Percentiles rank a stretch among this genome's conserved stretches.
Conservation (phyloP, 495 filamentous ascomycete genomes). For the Rhizodiscina lignyota region DNA sequence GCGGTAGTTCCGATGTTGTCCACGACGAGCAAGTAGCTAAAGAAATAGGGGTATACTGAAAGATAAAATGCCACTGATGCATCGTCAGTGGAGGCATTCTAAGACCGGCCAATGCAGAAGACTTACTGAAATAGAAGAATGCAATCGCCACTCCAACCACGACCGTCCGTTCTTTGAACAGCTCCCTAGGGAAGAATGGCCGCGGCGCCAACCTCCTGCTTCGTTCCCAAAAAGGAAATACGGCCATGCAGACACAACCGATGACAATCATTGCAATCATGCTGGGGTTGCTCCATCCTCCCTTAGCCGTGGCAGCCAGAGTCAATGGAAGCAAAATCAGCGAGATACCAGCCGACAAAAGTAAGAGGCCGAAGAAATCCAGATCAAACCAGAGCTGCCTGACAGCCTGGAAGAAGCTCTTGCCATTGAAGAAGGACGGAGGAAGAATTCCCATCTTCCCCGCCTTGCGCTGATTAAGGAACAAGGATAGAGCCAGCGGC, state of each 20-base stretch:
- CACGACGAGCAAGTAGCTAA: constrained; percentile 15
- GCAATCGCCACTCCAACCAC: constrained; percentile 18
- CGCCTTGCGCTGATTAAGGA: constrained; percentile 39
- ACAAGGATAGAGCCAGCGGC: constrained; percentile 36
- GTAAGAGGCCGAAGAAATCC: constrained; percentile 12
- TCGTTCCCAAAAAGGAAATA: constrained; percentile 16
- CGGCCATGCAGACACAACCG: constrained; percentile 10
- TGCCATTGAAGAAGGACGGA: constrained; percentile 12
- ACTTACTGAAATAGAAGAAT: constrained; percentile 40
- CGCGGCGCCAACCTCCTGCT: constrained; percentile 11
- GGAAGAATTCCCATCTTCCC: constrained; percentile 17
- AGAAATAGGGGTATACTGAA: constrained; percentile 29
- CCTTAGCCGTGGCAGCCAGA: constrained; percentile 6
- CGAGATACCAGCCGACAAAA: constrained; percentile 12
- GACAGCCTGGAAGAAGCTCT: constrained; percentile 17
- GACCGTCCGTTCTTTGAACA: constrained; percentile 14
- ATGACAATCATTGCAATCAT: constrained; percentile 30
- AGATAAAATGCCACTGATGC: constrained; percentile 44
- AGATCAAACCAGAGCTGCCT: constrained; percentile 24
- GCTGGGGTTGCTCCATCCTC: constrained; percentile 17
- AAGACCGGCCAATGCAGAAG: too few relatives aligned
- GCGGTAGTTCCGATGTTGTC: constrained; percentile 36
- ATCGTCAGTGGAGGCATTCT: constrained; percentile 18
- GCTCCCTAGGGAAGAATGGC: constrained; percentile 12
- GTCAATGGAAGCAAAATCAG: constrained; percentile 16